phyloP scores from a whole-genome alignment of 2,329 filamentous ascomycete genomes.

The Amylocarpus encephaloides region DNA sequence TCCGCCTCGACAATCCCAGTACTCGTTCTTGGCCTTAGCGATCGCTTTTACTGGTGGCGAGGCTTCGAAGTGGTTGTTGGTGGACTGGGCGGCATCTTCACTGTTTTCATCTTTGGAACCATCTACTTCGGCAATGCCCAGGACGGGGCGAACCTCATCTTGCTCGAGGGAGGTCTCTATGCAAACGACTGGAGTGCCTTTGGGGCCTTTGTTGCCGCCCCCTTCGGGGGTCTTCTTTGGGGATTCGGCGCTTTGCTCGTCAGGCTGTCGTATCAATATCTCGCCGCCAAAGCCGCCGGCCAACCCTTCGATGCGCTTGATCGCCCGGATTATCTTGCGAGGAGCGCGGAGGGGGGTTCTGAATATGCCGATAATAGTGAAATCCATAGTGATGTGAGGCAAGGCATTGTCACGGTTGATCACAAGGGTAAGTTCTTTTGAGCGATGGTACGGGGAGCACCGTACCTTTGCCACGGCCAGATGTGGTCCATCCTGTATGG shows the following conservation, averaged over 20 bases:
- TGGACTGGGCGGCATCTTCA: conserved; percentile 69
- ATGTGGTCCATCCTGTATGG: neutral
- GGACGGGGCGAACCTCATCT: conserved; percentile 59
- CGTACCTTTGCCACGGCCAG: neutral
- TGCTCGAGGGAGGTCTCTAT: conserved; percentile 70
- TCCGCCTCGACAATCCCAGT: conserved; percentile 71
- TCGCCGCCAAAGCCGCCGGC: conserved; percentile 50
- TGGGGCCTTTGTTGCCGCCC: conserved; percentile 75
- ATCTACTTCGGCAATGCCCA: conserved; percentile 67
- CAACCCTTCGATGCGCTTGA: conserved; percentile 63
- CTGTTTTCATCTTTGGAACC: conserved; percentile 74
- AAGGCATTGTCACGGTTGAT: conserved; percentile 23
- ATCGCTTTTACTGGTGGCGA: conserved; percentile 64
- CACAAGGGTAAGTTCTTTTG: conserved; percentile 31
- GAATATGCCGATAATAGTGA: conserved; percentile 28
- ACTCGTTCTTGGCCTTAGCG: conserved; percentile 63
- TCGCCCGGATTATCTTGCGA: conserved; percentile 36
- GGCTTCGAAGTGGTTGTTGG: conserved; percentile 77
- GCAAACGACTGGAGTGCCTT: conserved; percentile 74
- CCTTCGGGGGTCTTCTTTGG: conserved; percentile 68
- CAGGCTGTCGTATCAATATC: conserved; percentile 53
- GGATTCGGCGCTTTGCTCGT: conserved; percentile 55
- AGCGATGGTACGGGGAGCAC: neutral
- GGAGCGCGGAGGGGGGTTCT: conserved; percentile 17
- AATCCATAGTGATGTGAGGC: conserved; percentile 16